These are phyloP conservation scores for Noccaea caerulescens DNA, from an alignment of 345 rosid species.

Conservation along the genomic window DNA sequence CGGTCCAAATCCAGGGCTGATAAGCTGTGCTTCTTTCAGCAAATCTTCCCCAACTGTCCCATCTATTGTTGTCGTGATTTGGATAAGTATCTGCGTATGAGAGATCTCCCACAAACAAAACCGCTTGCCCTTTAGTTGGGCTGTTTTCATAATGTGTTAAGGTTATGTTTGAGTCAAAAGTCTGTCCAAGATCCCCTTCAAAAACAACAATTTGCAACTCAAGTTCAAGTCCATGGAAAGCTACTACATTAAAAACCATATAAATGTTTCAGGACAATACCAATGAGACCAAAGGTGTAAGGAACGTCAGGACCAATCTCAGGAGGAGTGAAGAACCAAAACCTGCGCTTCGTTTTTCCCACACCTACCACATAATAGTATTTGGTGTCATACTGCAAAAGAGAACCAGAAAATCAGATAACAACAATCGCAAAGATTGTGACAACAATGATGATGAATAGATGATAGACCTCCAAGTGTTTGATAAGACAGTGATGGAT, in stretches of 20 bases:
- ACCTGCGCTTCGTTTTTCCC: slow-evolving; percentile 51
- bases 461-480: slow-evolving; percentile 60
- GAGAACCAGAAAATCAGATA: slow-evolving; percentile 20
- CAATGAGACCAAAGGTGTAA: slow-evolving; percentile 66
- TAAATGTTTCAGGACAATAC: slow-evolving; percentile 35
- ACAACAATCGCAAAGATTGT: neutral
- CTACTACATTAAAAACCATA: neutral
- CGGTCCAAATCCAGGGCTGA: slow-evolving; percentile 98
- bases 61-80: slow-evolving; percentile 68
- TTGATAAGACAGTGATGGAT: slow-evolving; percentile 81
- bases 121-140: slow-evolving; percentile 64
- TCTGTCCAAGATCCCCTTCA: slow-evolving; percentile 97
- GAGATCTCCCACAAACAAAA: slow-evolving; percentile 83
- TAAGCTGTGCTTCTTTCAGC: slow-evolving; percentile 83
- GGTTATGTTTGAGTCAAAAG: slow-evolving; percentile 78
- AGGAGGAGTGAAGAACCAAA: slow-evolving; percentile 81
- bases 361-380: slow-evolving; percentile 67
- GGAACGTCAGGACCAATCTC: slow-evolving; percentile 70
- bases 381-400: slow-evolving; percentile 57
- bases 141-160: slow-evolving; percentile 78
- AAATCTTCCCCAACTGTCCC: slow-evolving; percentile 97
- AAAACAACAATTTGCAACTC: slow-evolving; percentile 20
- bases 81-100: slow-evolving; percentile 85
- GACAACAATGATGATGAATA: neutral
- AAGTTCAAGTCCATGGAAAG: slow-evolving; percentile 11